Base-by-base conservation (phyloP, 768 basidiomycete species). In the Asterophora lycoperdoides region DNA sequence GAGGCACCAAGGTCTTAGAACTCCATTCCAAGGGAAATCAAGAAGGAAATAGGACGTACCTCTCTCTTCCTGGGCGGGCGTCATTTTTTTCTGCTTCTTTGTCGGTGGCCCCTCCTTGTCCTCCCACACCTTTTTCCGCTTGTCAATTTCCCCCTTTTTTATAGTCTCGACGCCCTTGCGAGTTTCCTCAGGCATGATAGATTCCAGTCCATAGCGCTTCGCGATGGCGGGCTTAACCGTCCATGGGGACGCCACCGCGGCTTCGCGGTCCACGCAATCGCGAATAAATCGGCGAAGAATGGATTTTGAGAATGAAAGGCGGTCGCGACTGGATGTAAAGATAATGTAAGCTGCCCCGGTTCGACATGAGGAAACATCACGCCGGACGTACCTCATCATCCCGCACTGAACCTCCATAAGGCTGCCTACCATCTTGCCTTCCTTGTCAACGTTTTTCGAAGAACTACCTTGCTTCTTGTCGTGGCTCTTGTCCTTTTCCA, bases 211-310 rank as follows among this genome's bases (percentile, higher is more conserved):
- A 67, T 93, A 96, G 46, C 84, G 80, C 50, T 78, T 78, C 1
- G 93, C 94, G 48, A 98, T 87, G 5, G 75, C 69, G 1, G 80
- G 80, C 65, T 97, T 97, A 26, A 98, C 93, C 1, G 84, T 86
- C 96, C 96, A 99, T 5, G 96, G 95, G 1, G 92, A 90, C 7
- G 92, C 93, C 20, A 95, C 86, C 8, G 91, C 87, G 13, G 92
- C 78, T 56, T 95, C 93, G 29, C 96, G 84, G 60, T 91, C 87
- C 2, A 99, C 88, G 59, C 93, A 95, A 62, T 98, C 96, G 53
- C 91, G 85, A 49, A 99, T 89, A 68, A 95, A 97, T 13, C 93
- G 86, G 55, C 93, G 90, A 23, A 99, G 80, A 58, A 98, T 95
- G 14, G 93, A 93, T 67, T 98, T 97, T 23, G 93, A 95, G 69